Conservation (phyloP, 495 filamentous ascomycete genomes). For the Apodospora peruviana region DNA sequence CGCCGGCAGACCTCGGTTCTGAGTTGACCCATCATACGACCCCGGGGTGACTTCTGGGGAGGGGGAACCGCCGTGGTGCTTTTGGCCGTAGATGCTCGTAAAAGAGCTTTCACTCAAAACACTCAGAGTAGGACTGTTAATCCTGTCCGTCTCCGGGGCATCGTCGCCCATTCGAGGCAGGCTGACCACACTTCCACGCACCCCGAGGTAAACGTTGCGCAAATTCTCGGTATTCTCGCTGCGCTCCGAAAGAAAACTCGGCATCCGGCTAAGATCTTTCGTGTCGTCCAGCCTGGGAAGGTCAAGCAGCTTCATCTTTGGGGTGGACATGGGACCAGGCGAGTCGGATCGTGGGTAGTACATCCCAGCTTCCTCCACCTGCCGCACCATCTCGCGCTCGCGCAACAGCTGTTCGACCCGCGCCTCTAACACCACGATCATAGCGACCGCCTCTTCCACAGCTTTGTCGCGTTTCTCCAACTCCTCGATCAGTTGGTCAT, state of each 20-base stretch:
- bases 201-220: constrained; percentile 56
- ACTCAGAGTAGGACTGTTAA: constrained; percentile 63
- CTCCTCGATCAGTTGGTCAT: constrained; percentile 63
- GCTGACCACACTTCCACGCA: constrained; percentile 39
- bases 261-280: constrained; percentile 45
- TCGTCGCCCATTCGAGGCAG: constrained; percentile 31
- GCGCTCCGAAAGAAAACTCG: constrained; percentile 61
- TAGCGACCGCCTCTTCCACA: constrained; percentile 71
- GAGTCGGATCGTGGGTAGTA: constrained; percentile 17
- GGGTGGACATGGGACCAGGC: constrained; percentile 9
- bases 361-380: constrained; percentile 27
- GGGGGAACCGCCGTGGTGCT: constrained; percentile 17
- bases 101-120: constrained; percentile 78
- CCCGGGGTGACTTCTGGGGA: constrained; percentile 17
- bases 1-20: constrained; percentile 5
- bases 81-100: constrained; percentile 57
- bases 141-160: constrained; percentile 30
- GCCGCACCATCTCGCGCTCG: constrained; percentile 37
- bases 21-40: constrained; percentile 23
- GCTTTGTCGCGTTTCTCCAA: constrained; percentile 73
- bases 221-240: constrained; percentile 59
- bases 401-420: constrained; percentile 52
- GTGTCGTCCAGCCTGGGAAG: constrained; percentile 12
- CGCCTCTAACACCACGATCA: constrained; percentile 72
- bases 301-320: constrained; percentile 17